Conservation (phyloP, 2,329 filamentous ascomycete genomes). For the Didymella pinodella region DNA sequence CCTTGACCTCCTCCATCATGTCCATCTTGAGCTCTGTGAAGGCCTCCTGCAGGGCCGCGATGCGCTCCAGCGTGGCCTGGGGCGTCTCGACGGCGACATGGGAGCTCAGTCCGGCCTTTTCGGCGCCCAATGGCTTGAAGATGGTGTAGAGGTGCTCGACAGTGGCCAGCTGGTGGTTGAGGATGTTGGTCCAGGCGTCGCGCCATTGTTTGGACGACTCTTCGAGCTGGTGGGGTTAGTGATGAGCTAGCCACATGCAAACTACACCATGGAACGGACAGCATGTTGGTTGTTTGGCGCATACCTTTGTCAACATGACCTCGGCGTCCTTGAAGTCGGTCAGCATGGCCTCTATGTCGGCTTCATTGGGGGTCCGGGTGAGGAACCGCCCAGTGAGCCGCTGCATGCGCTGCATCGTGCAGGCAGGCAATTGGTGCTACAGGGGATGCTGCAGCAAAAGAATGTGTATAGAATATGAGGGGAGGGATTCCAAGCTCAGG, state of each 20-base stretch:
- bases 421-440: conserved; percentile 22
- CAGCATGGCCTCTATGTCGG: conserved; percentile 76
- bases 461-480: conserved; percentile 1
- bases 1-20: conserved; percentile 72
- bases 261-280: not conserved
- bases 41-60: conserved; percentile 68
- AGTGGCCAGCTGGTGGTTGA: conserved; percentile 72
- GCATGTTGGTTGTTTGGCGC: conserved; percentile 25
- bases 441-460: not conserved
- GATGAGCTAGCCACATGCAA: too few species aligned
- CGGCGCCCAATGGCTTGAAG: conserved; percentile 78
- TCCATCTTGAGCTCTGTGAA: conserved; percentile 77
- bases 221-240: conserved; percentile 65
- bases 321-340: conserved; percentile 84
- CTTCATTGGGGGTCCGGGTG: conserved; percentile 76
- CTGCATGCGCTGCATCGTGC: conserved; percentile 74
- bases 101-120: conserved; percentile 59
- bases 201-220: conserved; percentile 79
- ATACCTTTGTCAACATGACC: conserved; percentile 74
- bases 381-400: conserved; percentile 77
- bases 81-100: conserved; percentile 69
- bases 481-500: not conserved
- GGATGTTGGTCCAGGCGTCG: conserved; percentile 78
- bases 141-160: conserved; percentile 73
- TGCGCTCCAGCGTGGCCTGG: conserved; percentile 68